phyloP scores from a whole-genome alignment of 2,329 filamentous ascomycete species.

The Colletotrichum kahawae region DNA sequence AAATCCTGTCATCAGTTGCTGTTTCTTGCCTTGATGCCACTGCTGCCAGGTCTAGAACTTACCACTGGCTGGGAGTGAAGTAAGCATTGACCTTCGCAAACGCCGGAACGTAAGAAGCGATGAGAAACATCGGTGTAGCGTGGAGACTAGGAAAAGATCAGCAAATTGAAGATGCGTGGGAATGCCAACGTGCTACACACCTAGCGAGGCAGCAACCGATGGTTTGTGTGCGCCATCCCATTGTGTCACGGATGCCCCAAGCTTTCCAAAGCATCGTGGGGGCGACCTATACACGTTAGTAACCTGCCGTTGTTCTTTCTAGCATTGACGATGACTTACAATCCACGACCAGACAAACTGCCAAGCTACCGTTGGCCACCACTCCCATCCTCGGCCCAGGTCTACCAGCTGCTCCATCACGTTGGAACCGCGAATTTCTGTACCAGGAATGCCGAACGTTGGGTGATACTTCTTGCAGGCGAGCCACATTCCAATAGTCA shows the following conservation, averaged over 20 bases:
- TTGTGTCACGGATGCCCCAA: conserved; percentile 58
- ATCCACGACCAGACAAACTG: conserved; percentile 61
- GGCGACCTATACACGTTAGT: conserved; percentile 38
- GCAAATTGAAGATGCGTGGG: not conserved
- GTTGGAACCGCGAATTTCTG: conserved; percentile 33
- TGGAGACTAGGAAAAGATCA: conserved; percentile 43
- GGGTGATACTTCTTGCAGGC: conserved; percentile 63
- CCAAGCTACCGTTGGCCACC: conserved; percentile 62
- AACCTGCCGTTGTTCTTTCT: not conserved
- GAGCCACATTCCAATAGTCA: conserved; percentile 59
- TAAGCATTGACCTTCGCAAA: conserved; percentile 50
- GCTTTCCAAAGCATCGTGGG: conserved; percentile 58
- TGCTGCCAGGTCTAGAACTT: conserved; percentile 15
- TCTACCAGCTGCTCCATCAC: conserved; percentile 46
- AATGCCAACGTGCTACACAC: conserved; percentile 22
- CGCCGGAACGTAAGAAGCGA: conserved; percentile 46
- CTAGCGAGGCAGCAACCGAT: conserved; percentile 40
- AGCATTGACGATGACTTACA: conserved; percentile 25
- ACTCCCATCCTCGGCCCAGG: conserved; percentile 60
- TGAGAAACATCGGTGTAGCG: conserved; percentile 62
- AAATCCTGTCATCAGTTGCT: not conserved
- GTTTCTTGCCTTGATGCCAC: not conserved
- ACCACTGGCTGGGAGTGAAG: conserved; percentile 59
- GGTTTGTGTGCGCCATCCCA: conserved; percentile 63
- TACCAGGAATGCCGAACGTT: conserved; percentile 50